Evolutionary conservation across 2,329 filamentous ascomycete genomes (phyloP).

Genomic region (Alternaria gansuensis): DNA sequence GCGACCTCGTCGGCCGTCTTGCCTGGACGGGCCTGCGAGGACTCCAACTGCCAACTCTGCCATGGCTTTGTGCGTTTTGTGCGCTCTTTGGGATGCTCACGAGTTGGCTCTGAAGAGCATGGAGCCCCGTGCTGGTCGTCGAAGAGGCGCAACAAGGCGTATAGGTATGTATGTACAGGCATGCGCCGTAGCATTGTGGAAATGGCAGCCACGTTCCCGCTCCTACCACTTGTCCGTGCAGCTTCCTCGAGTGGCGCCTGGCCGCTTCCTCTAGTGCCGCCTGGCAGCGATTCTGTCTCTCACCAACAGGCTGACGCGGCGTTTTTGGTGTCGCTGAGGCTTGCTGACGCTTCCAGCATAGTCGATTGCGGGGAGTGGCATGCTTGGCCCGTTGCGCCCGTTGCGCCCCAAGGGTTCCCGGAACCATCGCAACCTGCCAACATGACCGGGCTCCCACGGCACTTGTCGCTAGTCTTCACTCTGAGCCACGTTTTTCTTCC

Average conservation of each 20-base stretch:
- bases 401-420: neutral
- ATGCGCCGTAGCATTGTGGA: too few relatives aligned
- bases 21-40: too few relatives aligned
- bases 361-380: constrained; percentile 8
- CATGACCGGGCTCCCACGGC: constrained; percentile 13
- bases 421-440: constrained; percentile 16
- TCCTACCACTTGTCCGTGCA: too few relatives aligned
- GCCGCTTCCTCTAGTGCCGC: too few relatives aligned
- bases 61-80: neutral
- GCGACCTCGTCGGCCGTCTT: neutral
- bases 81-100: too few relatives aligned
- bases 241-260: too few relatives aligned
- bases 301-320: neutral
- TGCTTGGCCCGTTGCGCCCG: constrained; percentile 10
- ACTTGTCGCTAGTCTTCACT: neutral
- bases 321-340: neutral
- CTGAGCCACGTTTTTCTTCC: constrained; percentile 4
- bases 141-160: too few relatives aligned
- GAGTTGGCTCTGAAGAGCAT: too few relatives aligned
- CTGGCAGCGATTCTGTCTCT: too few relatives aligned
- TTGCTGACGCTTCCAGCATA: constrained; percentile 1
- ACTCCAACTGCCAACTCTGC: neutral
- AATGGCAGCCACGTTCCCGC: too few relatives aligned
- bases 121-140: too few relatives aligned
- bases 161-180: too few relatives aligned